These are phyloP conservation scores for Emergomyces africanus DNA, from an alignment of 2,329 filamentous ascomycete genomes.

Conservation along the genomic window DNA sequence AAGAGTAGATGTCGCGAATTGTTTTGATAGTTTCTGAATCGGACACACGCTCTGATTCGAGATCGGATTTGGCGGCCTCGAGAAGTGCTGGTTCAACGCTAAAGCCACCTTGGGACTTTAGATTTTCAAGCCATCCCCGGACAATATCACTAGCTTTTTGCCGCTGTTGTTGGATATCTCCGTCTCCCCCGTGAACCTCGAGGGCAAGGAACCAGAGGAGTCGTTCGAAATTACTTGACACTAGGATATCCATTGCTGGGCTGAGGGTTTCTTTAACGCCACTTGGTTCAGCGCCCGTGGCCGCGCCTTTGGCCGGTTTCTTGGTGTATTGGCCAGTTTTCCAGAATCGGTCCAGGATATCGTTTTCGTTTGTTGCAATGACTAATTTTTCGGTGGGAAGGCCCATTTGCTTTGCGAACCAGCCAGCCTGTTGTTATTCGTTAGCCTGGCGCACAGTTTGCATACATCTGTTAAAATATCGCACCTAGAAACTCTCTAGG, in stretches of 20 bases:
- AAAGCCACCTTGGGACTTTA: constrained; percentile 76
- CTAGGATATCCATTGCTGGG: constrained; percentile 95
- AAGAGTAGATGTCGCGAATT: constrained; percentile 44
- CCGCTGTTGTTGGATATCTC: constrained; percentile 32
- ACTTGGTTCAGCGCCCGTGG: constrained; percentile 29
- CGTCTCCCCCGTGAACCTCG: constrained; percentile 53
- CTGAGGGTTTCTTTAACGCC: constrained; percentile 85
- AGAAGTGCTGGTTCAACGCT: constrained; percentile 64
- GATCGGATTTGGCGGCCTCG: constrained; percentile 55
- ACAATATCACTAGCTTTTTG: constrained; percentile 58
- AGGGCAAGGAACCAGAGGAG: constrained; percentile 87
- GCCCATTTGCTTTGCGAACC: constrained; percentile 84
- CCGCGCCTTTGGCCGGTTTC: constrained; percentile 40
- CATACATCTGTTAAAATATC: neutral
- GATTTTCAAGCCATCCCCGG: constrained; percentile 59
- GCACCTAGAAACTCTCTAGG: neutral
- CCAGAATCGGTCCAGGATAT: constrained; percentile 94
- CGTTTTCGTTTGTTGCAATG: constrained; percentile 93
- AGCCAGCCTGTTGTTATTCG: constrained; percentile 42
- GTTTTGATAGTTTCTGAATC: constrained; percentile 55
- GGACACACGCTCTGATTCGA: constrained; percentile 63
- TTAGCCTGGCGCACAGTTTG: constrained; percentile 1
- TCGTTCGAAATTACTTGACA: constrained; percentile 93
- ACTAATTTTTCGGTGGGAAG: constrained; percentile 78
- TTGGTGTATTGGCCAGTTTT: constrained; percentile 79